phyloP scores from a whole-genome alignment of 2,329 filamentous ascomycete species.

The Nemania sp. region DNA sequence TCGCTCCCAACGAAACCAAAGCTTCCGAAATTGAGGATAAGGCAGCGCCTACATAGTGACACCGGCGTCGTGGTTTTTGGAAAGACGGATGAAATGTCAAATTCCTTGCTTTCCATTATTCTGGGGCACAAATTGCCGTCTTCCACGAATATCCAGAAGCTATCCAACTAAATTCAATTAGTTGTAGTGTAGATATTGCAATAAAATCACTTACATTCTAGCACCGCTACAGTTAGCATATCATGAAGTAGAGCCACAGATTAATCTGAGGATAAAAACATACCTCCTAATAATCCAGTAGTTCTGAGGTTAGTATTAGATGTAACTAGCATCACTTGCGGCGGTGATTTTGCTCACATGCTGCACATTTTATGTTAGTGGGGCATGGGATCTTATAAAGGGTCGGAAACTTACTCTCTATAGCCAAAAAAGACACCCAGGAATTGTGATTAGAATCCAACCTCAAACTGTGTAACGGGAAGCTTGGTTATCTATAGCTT shows the following conservation, averaged over 20 bases:
- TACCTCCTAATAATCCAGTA: background rate
- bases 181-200: too few species aligned
- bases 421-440: background rate
- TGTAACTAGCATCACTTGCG: background rate
- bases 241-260: too few species aligned
- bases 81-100: background rate
- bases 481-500: background rate
- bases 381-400: too few species aligned
- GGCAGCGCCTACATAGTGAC: slow-evolving; percentile 6
- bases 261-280: background rate
- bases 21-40: background rate
- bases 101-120: background rate
- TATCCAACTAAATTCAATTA: slow-evolving; percentile 6
- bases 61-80: too few species aligned
- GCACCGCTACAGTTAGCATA: too few species aligned
- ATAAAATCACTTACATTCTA: too few species aligned
- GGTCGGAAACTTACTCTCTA: slow-evolving; percentile 12
- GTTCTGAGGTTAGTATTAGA: background rate
- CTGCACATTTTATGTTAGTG: slow-evolving; percentile 1
- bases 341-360: slow-evolving; percentile 1
- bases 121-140: background rate
- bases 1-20: background rate
- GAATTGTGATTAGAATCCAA: background rate
- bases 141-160: background rate
- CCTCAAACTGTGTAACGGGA: too few species aligned